Conservation (phyloP, 345 rosid genomes). For the Camelina laxa region DNA sequence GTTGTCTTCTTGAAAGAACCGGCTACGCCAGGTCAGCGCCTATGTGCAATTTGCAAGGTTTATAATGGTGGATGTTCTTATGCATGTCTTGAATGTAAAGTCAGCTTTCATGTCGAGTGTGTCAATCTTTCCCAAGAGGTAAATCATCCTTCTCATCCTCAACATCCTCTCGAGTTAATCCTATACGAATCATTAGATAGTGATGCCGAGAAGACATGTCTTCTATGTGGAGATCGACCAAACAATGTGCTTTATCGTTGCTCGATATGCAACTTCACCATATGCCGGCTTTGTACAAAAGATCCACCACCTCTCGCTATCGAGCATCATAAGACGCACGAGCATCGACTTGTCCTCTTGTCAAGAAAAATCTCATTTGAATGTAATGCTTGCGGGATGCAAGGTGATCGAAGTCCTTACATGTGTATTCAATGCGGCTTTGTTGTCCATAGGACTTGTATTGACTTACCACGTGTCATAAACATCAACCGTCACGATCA, state of each 20-base stretch:
- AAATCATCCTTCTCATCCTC: slow-evolving; percentile 11
- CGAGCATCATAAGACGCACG: slow-evolving; percentile 5
- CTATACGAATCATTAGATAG: neutral
- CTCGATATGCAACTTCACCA: slow-evolving; percentile 4
- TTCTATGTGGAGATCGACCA: slow-evolving; percentile 7
- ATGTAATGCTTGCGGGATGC: slow-evolving; percentile 17
- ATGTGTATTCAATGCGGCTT: slow-evolving; percentile 24
- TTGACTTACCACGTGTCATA: slow-evolving; percentile 22
- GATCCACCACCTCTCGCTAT: neutral
- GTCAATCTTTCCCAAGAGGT: neutral
- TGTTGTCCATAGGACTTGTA: slow-evolving; percentile 9
- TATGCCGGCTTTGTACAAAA: neutral
- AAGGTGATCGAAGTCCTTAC: slow-evolving; percentile 24
- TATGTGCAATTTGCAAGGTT: neutral
- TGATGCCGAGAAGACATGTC: slow-evolving; percentile 11
- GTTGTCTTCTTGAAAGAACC: slow-evolving; percentile 10
- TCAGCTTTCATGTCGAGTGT: neutral
- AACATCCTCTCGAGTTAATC: slow-evolving; percentile 16
- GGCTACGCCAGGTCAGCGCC: neutral
- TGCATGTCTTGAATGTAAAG: slow-evolving; percentile 7
- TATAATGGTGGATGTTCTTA: neutral
- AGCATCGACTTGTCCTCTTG: slow-evolving; percentile 13
- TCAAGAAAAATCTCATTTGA: slow-evolving; percentile 10
- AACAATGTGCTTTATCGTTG: neutral
- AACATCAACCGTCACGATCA: slow-evolving; percentile 26